Evolutionary conservation across 306 rosid species (phyloP).

Genomic region (Benincasa hispida): DNA sequence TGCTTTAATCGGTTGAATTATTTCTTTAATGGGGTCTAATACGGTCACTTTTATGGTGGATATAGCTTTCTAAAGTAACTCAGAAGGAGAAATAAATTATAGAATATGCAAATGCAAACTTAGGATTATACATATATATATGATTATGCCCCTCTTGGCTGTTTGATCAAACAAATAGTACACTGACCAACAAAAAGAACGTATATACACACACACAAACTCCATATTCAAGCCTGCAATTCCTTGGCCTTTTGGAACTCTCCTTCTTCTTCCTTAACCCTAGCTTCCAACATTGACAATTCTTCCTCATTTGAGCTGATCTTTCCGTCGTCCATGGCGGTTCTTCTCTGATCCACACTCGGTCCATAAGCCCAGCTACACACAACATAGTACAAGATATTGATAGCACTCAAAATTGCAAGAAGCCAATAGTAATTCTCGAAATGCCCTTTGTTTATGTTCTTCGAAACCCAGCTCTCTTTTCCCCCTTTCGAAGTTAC

Average conservation of each 20-base stretch:
- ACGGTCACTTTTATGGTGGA: too few species aligned
- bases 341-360: constrained; percentile 7
- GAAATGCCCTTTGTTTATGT: constrained; percentile 36
- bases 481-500: constrained; percentile 41
- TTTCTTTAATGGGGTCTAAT: too few species aligned
- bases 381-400: constrained; percentile 24
- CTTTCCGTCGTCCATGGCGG: constrained; percentile 5
- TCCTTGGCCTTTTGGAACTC: constrained; percentile 2
- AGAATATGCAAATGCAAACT: not conserved
- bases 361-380: constrained; percentile 69
- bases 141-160: constrained; percentile 5
- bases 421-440: constrained; percentile 55
- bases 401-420: constrained; percentile 22
- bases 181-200: constrained; percentile 1
- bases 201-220: not conserved
- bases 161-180: constrained; percentile 7
- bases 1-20: too few species aligned
- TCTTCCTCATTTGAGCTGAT: constrained; percentile 10
- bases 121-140: not conserved
- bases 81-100: not conserved
- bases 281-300: constrained; percentile 1
- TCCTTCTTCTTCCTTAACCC: constrained; percentile 11
- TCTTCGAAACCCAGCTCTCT: constrained; percentile 42
- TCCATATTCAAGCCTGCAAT: not conserved
- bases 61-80: too few species aligned